Base-by-base conservation (phyloP, 225 moss, liverwort and hornwort genomes). In the Neckera pumila region DNA sequence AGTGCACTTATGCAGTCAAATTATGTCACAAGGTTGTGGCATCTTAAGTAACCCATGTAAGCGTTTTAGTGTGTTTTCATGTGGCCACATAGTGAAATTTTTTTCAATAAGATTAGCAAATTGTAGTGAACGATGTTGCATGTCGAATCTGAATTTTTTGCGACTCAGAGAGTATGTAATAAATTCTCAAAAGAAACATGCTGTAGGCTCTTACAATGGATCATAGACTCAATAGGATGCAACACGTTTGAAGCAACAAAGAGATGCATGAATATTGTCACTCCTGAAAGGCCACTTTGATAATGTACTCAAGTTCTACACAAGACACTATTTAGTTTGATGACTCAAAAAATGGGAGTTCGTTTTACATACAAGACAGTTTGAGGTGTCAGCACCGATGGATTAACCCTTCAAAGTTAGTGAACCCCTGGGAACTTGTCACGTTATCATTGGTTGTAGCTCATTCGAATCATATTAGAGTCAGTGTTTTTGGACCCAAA, bases 141-240 rank as follows among this genome's bases (percentile, higher is more conserved):
- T 33, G 18, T 33, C 2, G 2, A 49, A 4, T 3, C 3, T 34
- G 33, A 76, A 12, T 49, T 49, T 49, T 19, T 49, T 1, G 5
- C 28, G 1, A 3, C 0, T 19, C 2, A 6, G 7, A 18, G 19
- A 4, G 7, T 19, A 17, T 4, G 7, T 12, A 0, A 12, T 75
- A 33, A 4, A 33, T 19, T 75, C 12, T 33, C 31, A 12, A 33
- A 1, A 49, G 20, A 33, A 45, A 47, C 18, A 17, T 18, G 31
- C 6, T 74, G 18, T 11, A 7, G 47, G 3, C 30, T 17, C 11
- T 45, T 17, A 10, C 6, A 45, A 6, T 30, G 28, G 7, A 7
- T 75, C 30, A 3, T 11, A 33, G 33, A 19, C 12, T 49, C 18
- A 16, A 20, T 33, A 75, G 4, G 33, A 75, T 12, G 12, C 7